phyloP scores from a whole-genome alignment of 2,329 filamentous ascomycete species.

The Microcyclospora pomicola region DNA sequence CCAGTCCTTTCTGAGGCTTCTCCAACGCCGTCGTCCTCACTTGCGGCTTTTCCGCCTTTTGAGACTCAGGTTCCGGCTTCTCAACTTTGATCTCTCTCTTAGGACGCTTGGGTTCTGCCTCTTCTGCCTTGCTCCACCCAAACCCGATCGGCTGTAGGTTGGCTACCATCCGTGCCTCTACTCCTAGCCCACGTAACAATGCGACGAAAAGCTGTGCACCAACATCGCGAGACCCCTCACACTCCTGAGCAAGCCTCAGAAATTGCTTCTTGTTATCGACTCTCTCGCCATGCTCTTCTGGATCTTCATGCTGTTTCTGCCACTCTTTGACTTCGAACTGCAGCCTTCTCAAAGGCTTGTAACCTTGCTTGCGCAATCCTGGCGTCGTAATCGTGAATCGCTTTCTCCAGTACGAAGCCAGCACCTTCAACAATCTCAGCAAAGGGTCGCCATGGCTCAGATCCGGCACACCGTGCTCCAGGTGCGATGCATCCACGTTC shows the following conservation, averaged over 20 bases:
- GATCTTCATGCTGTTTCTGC: slow-evolving; percentile 47
- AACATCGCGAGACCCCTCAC: slow-evolving; percentile 72
- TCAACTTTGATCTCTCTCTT: slow-evolving; percentile 13
- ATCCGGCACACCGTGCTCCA: slow-evolving; percentile 59
- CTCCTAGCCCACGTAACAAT: slow-evolving; percentile 61
- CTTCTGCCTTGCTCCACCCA: slow-evolving; percentile 78
- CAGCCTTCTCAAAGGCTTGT: slow-evolving; percentile 62
- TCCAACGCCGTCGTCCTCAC: slow-evolving; percentile 4
- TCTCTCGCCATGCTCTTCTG: slow-evolving; percentile 59
- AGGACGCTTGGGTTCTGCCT: slow-evolving; percentile 43
- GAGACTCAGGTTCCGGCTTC: slow-evolving; percentile 3
- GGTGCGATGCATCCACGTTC: slow-evolving; percentile 51
- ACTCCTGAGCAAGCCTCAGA: slow-evolving; percentile 50
- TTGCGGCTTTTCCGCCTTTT: too few relatives aligned
- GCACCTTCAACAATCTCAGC: slow-evolving; percentile 56
- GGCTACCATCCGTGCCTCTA: slow-evolving; percentile 72
- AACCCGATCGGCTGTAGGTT: slow-evolving; percentile 80
- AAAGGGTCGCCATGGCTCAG: slow-evolving; percentile 74
- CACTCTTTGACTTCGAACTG: slow-evolving; percentile 62
- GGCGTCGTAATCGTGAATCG: slow-evolving; percentile 65
- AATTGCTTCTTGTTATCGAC: slow-evolving; percentile 56
- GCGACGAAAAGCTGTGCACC: slow-evolving; percentile 85
- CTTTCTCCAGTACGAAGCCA: slow-evolving; percentile 82
- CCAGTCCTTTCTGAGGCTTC: slow-evolving; percentile 3
- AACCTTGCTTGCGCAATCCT: slow-evolving; percentile 77